phyloP scores from a whole-genome alignment of 805 yeast species.

The Metschnikowia continentalis region DNA sequence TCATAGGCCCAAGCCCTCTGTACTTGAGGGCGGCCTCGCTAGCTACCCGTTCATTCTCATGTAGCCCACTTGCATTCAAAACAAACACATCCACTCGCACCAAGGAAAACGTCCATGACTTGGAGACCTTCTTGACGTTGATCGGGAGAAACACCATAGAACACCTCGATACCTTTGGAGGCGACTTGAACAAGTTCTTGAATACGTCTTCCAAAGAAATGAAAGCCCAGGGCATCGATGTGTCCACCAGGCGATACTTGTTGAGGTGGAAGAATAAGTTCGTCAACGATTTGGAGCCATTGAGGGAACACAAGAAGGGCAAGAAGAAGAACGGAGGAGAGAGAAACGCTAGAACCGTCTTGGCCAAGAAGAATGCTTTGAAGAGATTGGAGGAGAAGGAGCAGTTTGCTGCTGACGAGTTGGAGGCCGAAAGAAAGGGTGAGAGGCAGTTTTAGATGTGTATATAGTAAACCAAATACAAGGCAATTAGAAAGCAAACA shows the following conservation, averaged over 20 bases:
- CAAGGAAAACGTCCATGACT: conserved; percentile 52
- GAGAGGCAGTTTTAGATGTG: conserved; percentile 36
- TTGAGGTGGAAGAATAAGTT: conserved; percentile 68
- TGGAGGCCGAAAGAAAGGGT: conserved; percentile 40
- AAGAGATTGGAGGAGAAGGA: conserved; percentile 53
- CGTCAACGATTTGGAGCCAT: conserved; percentile 49
- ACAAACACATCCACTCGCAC: conserved; percentile 52
- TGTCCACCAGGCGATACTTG: conserved; percentile 66
- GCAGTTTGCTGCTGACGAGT: conserved; percentile 30
- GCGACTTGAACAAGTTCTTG: conserved; percentile 58
- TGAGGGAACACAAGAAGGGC: conserved; percentile 58
- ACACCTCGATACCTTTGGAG: conserved; percentile 61
- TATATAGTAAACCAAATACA: conserved; percentile 6
- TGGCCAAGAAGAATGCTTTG: conserved; percentile 57
- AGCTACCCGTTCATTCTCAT: conserved; percentile 9
- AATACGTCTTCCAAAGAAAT: conserved; percentile 48
- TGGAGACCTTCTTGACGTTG: conserved; percentile 62
- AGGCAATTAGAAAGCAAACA: no score
- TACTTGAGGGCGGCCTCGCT: conserved; percentile 5
- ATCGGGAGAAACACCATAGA: conserved; percentile 77
- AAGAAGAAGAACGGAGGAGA: conserved; percentile 84
- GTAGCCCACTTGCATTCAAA: conserved; percentile 14
- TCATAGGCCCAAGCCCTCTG: conserved; percentile 9
- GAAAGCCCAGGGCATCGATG: conserved; percentile 76
- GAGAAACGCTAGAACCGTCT: conserved; percentile 56